phyloP scores from a whole-genome alignment of 75 land plant species.

The Selaginella tamariscina region DNA sequence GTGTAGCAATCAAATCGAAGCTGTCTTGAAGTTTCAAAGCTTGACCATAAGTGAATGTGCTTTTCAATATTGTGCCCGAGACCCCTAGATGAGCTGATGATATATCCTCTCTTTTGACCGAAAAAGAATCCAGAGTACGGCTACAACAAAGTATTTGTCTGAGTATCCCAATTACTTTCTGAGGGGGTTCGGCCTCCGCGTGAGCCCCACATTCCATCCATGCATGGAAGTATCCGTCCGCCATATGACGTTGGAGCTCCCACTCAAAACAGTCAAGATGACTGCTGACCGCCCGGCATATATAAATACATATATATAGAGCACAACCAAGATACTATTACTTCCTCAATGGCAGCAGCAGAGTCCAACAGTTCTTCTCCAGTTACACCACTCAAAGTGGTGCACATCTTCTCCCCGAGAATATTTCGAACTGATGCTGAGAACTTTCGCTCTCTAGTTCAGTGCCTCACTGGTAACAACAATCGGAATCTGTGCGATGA shows the following conservation, averaged over 20 bases:
- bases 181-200: not conserved
- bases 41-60: not conserved
- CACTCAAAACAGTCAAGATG: not conserved
- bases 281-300: not conserved
- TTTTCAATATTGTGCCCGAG: not conserved
- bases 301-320: not conserved
- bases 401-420: slow-evolving; percentile 5
- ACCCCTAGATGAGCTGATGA: not conserved
- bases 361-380: no score
- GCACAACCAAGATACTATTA: not conserved
- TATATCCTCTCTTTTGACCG: not conserved
- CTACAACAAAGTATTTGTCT: not conserved
- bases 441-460: slow-evolving; percentile 3
- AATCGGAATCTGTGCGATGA: not conserved
- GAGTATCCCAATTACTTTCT: not conserved
- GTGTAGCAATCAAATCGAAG: no score
- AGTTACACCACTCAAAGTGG: slow-evolving; percentile 13
- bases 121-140: not conserved
- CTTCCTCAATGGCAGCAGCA: not conserved
- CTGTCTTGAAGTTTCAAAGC: slow-evolving; percentile 1
- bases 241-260: not conserved
- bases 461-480: slow-evolving; percentile 8
- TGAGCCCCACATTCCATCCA: slow-evolving; percentile 3
- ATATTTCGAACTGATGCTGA: slow-evolving; percentile 2
- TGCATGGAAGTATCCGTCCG: not conserved